phyloP scores from a whole-genome alignment of 1,139 yeast species.

The Nakaseomyces nivariensis region DNA sequence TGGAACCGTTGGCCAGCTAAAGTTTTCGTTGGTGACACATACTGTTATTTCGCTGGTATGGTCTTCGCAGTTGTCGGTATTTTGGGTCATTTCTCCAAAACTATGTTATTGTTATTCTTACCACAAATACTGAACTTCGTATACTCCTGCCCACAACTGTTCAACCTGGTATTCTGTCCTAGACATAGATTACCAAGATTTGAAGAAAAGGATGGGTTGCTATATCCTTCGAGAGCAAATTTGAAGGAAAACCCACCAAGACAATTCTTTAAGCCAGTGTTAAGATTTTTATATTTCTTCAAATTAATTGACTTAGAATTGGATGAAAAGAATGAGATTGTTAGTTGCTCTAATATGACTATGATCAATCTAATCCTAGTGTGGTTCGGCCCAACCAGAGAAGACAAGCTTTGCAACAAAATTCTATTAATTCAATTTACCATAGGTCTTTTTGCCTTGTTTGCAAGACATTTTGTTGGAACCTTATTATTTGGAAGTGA shows the following conservation, averaged over 20 bases:
- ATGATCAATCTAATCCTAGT: slow-evolving; percentile 73
- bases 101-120: slow-evolving; percentile 69
- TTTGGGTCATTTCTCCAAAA: slow-evolving; percentile 90
- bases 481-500: slow-evolving; percentile 84
- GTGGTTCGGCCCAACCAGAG: slow-evolving; percentile 83
- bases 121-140: slow-evolving; percentile 88
- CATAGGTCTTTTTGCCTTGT: slow-evolving; percentile 57
- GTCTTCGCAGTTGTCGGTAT: slow-evolving; percentile 96
- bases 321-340: slow-evolving; percentile 19
- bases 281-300: slow-evolving; percentile 30
- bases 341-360: slow-evolving; percentile 70
- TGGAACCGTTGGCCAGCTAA: slow-evolving; percentile 85
- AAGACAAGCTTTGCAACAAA: slow-evolving; percentile 56
- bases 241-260: slow-evolving; percentile 32
- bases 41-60: slow-evolving; percentile 97
- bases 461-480: slow-evolving; percentile 75
- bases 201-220: slow-evolving; percentile 52
- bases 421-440: slow-evolving; percentile 54
- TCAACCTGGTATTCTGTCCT: slow-evolving; percentile 84
- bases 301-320: slow-evolving; percentile 38
- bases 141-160: slow-evolving; percentile 83
- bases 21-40: slow-evolving; percentile 96
- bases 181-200: slow-evolving; percentile 85
- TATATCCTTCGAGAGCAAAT: slow-evolving; percentile 65
- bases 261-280: slow-evolving; percentile 27